Evolutionary conservation across 306 rosid genomes (phyloP), one percentile per base, ranked within the genome.

Genomic region (Sesbania bispinosa): DNA sequence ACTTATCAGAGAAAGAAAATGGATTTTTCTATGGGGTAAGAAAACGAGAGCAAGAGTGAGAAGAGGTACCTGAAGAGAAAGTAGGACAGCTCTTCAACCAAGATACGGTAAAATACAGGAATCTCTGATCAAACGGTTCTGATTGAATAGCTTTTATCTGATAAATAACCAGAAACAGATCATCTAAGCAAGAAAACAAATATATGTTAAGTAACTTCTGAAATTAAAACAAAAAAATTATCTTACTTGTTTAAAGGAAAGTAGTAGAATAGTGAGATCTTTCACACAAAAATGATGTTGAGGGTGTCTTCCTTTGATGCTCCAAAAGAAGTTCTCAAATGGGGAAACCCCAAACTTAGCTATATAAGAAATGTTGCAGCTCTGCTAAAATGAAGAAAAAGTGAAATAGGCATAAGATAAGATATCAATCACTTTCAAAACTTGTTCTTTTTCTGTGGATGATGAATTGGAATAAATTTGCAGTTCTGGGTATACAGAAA

Each of bases 41-140:
- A 55, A 29, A 38, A 20, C 6, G 10, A 27, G 19, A 29, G n/a
- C n/a, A n/a, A n/a, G 6, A 81, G 70, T 10, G 33, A 38, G 47
- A 68, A 30, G 20, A 18, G 45, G 62, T 35, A 84, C 83, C 71
- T 77, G 82, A 69, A 69, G 78, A 51, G 69, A 80, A 73, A 80
- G 83, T 47, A 21, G 54, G 67, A 55, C 54, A 73, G 27, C 78
- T 53, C 76, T 30, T 21, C 29, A 67, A 58, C 71, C 80, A 51
- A 81, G 66, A 74, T 24, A 41, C 35, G 27, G 36, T 73, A 48
- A 20, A 78, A 69, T 23, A 13, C 60, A 46, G 35, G 67, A 52
- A 53, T 77, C 80, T 78, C 67, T 54, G 21, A 70, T 70, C 67
- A 11, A n/a, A 54, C 58, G 73, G 52, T 58, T 55, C 55, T 51